These are phyloP conservation scores for Biancaea sappan DNA, from an alignment of 306 rosid genomes.

Conservation along the genomic window DNA sequence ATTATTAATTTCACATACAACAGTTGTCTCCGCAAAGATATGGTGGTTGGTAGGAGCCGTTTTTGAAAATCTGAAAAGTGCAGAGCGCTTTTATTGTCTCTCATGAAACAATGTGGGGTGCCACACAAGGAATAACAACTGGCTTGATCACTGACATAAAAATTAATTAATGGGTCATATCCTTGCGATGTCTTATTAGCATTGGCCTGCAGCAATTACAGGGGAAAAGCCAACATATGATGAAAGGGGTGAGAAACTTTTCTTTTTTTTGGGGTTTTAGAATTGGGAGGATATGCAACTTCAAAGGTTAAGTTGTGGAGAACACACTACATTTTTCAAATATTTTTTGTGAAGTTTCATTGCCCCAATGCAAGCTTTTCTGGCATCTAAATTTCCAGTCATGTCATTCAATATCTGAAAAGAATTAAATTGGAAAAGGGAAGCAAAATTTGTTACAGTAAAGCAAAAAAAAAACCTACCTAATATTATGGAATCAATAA, in stretches of 20 bases:
- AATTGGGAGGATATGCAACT: not conserved
- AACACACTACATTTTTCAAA: slow-evolving; percentile 70
- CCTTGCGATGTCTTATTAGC: slow-evolving; percentile 70
- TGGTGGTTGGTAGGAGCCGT: slow-evolving; percentile 33
- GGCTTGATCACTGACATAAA: slow-evolving; percentile 29
- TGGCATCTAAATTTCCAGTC: slow-evolving; percentile 93
- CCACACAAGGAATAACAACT: slow-evolving; percentile 29
- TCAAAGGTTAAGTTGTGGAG: not conserved
- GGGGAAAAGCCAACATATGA: not conserved
- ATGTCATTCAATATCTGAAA: slow-evolving; percentile 90
- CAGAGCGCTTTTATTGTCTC: slow-evolving; percentile 28
- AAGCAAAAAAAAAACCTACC: not conserved
- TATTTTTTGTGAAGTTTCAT: slow-evolving; percentile 97
- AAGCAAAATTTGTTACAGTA: slow-evolving; percentile 6
- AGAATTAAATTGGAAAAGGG: slow-evolving; percentile 19
- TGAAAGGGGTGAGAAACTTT: not conserved
- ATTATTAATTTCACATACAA: slow-evolving; percentile 46
- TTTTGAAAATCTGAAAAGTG: slow-evolving; percentile 27
- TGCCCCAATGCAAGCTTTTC: slow-evolving; percentile 92
- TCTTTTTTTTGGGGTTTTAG: not conserved
- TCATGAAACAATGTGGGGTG: slow-evolving; percentile 20
- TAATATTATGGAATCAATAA: slow-evolving; percentile 4
- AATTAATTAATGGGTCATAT: not conserved
- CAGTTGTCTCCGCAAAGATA: slow-evolving; percentile 29
- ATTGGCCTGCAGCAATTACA: slow-evolving; percentile 68